phyloP scores from a whole-genome alignment of 2,329 filamentous ascomycete species.

The Colletotrichum navitas region DNA sequence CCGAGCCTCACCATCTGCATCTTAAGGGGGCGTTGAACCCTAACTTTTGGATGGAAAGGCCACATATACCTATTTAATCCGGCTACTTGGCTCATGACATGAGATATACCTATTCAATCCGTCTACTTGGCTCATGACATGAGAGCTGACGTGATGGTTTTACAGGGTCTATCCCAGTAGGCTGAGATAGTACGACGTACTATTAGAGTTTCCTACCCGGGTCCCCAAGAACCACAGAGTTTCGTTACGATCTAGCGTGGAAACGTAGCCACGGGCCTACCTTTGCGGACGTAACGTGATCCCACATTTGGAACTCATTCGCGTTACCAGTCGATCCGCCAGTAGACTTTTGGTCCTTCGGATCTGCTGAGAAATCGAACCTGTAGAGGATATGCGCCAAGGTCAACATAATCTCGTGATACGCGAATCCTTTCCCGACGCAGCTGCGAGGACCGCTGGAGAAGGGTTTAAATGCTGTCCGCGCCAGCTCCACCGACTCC shows the following conservation, averaged over 20 bases:
- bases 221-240: no score
- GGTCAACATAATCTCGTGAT: slow-evolving; percentile 26
- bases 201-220: no score
- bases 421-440: slow-evolving; percentile 26
- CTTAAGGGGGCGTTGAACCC: neutral
- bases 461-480: slow-evolving; percentile 51
- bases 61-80: neutral
- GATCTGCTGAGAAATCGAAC: slow-evolving; percentile 15
- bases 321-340: slow-evolving; percentile 32
- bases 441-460: slow-evolving; percentile 30
- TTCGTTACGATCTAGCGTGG: neutral
- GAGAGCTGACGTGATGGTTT: slow-evolving; percentile 29
- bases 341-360: slow-evolving; percentile 13
- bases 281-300: slow-evolving; percentile 31
- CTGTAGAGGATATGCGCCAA: slow-evolving; percentile 27
- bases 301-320: slow-evolving; percentile 32
- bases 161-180: slow-evolving; percentile 11
- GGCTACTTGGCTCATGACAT: no score
- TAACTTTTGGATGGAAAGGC: neutral
- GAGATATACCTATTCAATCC: no score
- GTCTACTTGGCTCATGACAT: slow-evolving; percentile 2
- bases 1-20: neutral
- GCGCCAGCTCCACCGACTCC: slow-evolving; percentile 66
- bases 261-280: slow-evolving; percentile 28
- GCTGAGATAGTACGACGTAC: neutral